These are phyloP conservation scores for Themeda triandra DNA, from an alignment of 176 grass and related monocot species.

Conservation along the genomic window DNA sequence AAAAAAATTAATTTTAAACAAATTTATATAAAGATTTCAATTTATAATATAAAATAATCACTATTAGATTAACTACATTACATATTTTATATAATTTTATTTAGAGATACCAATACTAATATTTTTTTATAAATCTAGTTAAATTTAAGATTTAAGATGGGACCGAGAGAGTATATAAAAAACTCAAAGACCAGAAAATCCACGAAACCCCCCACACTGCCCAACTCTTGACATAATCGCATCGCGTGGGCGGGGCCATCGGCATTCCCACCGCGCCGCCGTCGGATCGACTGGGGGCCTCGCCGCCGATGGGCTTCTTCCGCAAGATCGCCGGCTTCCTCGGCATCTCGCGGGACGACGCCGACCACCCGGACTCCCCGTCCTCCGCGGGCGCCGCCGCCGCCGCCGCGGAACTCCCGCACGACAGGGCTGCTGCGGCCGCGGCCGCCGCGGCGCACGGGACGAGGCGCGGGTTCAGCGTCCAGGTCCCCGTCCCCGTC, in stretches of 20 bases:
- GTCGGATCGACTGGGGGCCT: conserved; percentile 25
- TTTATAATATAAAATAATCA: no score
- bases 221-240: neutral
- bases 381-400: neutral
- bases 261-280: conserved; percentile 19
- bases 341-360: conserved; percentile 46
- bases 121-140: no score
- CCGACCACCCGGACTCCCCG: conserved; percentile 28
- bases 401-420: conserved; percentile 16
- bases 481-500: conserved; percentile 50
- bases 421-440: conserved; percentile 5
- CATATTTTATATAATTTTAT: no score
- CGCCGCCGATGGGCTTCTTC: conserved; percentile 39
- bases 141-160: no score
- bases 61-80: no score
- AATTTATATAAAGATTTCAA: no score
- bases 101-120: no score
- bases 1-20: no score
- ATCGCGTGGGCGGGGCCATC: conserved; percentile 15
- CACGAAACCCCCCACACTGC: neutral
- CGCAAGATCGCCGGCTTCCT: conserved; percentile 40
- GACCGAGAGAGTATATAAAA: no score
- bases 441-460: neutral
- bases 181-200: neutral
- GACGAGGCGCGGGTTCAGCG: conserved; percentile 44